Conservation (phyloP, 345 rosid species). For the Rhodomyrtus tomentosa region DNA sequence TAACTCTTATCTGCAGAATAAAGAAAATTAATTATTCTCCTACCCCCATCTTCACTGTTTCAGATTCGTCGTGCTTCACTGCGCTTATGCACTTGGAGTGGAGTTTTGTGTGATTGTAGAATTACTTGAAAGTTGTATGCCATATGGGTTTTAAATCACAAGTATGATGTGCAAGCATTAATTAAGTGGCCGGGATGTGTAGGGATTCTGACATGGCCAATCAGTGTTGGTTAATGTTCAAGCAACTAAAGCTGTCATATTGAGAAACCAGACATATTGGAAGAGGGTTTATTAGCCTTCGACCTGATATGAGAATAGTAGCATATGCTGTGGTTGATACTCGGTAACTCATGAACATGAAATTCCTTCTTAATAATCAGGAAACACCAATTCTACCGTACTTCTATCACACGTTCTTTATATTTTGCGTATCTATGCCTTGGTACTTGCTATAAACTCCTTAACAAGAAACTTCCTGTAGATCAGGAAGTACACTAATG, state of each 20-base stretch:
- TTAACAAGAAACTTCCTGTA: background rate
- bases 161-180: background rate
- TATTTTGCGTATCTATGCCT: background rate
- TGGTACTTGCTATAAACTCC: background rate
- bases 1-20: slow-evolving; percentile 6
- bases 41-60: background rate
- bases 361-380: background rate
- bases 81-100: background rate
- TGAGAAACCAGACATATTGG: background rate
- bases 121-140: background rate
- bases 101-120: background rate
- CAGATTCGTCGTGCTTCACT: background rate
- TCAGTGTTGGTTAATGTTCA: background rate
- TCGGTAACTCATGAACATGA: background rate
- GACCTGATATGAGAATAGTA: background rate
- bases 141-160: background rate
- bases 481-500: background rate
- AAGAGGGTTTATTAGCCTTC: background rate
- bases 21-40: background rate
- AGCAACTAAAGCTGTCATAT: background rate
- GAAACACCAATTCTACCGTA: background rate
- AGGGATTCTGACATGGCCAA: background rate
- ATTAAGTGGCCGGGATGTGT: background rate
- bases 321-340: background rate
- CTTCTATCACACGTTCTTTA: background rate